A percentile compares a stretch with the other conserved stretches of the same genome.
Conservation (phyloP, 441 rosid genomes). For the Populus hybrid region DNA sequence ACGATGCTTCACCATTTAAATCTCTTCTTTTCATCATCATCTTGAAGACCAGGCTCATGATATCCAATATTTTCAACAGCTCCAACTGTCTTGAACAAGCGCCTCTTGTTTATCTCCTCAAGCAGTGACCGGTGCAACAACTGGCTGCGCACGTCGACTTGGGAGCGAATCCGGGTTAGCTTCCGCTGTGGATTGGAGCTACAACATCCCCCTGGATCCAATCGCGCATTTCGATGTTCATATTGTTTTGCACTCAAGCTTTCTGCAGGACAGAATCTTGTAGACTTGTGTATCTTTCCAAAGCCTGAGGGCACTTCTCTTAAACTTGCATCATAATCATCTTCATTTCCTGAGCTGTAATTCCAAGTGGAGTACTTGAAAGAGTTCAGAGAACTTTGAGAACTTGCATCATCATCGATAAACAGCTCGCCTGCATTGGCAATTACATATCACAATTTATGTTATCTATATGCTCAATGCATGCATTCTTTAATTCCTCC, state of each 20-base stretch:
- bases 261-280: constrained; percentile 42
- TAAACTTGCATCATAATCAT: constrained; percentile 17
- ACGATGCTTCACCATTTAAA: constrained; percentile 12
- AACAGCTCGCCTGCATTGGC: constrained; percentile 35
- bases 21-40: constrained; percentile 29
- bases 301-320: constrained; percentile 23
- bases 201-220: constrained; percentile 17
- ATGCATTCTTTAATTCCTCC: not conserved
- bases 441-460: not conserved
- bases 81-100: constrained; percentile 61
- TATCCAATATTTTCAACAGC: constrained; percentile 56
- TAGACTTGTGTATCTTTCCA: constrained; percentile 20
- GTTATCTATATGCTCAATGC: not conserved
- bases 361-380: constrained; percentile 36
- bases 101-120: constrained; percentile 62
- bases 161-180: constrained; percentile 42
- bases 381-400: constrained; percentile 43
- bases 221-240: not conserved
- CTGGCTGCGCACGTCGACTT: constrained; percentile 65
- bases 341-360: constrained; percentile 42
- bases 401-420: constrained; percentile 42
- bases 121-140: constrained; percentile 64
- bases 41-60: constrained; percentile 32
- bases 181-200: constrained; percentile 18
- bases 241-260: not conserved